A percentile compares a stretch with the other conserved stretches of the same genome.
Evolutionary conservation across 2,329 filamentous ascomycete species (phyloP).

Genomic region (Alternaria gaisen): DNA sequence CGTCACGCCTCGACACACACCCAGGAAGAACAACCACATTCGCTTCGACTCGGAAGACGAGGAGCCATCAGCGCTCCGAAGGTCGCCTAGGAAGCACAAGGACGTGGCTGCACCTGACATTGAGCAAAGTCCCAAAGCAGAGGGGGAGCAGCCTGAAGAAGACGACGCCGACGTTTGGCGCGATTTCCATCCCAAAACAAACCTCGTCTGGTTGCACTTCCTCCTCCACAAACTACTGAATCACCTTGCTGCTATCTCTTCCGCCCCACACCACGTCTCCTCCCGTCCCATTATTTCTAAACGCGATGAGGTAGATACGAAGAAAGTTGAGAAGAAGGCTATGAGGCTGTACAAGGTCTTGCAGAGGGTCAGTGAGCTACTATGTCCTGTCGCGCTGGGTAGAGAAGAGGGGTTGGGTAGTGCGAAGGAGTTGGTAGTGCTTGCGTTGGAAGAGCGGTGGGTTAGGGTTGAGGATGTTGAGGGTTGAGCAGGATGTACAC

Average conservation of each 20-base stretch:
- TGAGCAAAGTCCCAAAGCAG: not conserved
- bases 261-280: conserved; percentile 18
- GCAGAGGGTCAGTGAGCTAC: conserved; percentile 45
- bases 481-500: conserved; percentile 9
- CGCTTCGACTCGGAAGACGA: conserved; percentile 27
- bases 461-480: conserved; percentile 46
- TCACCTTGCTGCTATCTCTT: conserved; percentile 37
- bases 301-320: conserved; percentile 11
- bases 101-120: not conserved
- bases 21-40: conserved; percentile 41
- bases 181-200: conserved; percentile 67
- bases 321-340: conserved; percentile 48
- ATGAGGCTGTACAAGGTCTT: conserved; percentile 50
- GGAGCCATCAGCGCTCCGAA: conserved; percentile 4
- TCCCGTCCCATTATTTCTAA: not conserved
- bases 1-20: conserved; percentile 32
- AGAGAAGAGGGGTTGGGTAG: conserved; percentile 34
- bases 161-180: conserved; percentile 55
- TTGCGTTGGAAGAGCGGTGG: conserved; percentile 48
- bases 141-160: not conserved
- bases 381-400: conserved; percentile 51
- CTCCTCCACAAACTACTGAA: conserved; percentile 65
- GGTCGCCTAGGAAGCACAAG: conserved; percentile 13
- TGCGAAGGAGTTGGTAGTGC: conserved; percentile 46
- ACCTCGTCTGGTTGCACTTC: conserved; percentile 71